Evolutionary conservation across 805 yeast species (phyloP).

Genomic region (Yarrowia bubula): DNA sequence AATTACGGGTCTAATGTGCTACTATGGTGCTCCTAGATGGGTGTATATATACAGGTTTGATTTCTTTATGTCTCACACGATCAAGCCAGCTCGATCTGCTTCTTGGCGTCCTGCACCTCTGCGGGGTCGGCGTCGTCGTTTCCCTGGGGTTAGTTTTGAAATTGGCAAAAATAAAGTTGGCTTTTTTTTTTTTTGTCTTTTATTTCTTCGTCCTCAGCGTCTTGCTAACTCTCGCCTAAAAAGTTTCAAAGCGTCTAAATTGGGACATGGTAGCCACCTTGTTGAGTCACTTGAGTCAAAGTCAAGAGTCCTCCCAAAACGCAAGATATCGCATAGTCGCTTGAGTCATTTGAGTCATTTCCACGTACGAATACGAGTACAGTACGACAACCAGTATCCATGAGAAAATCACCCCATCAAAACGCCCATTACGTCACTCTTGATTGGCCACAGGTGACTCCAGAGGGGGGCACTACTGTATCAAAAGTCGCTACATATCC

Average conservation of each 20-base stretch:
- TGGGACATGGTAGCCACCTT: neutral
- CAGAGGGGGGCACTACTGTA: too few species aligned
- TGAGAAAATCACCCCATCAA: too few species aligned
- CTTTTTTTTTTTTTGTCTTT: neutral
- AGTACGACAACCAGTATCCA: neutral
- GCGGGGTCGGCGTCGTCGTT: conserved; percentile 10
- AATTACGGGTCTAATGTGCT: too few species aligned
- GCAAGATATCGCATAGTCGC: neutral
- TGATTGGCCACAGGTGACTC: too few species aligned
- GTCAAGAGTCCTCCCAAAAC: neutral
- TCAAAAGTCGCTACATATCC: too few species aligned
- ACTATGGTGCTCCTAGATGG: too few species aligned
- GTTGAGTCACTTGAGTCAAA: conserved; percentile 9
- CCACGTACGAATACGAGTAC: neutral
- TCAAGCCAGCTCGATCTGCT: conserved; percentile 23
- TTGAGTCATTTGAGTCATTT: conserved; percentile 8
- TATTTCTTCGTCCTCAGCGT: neutral
- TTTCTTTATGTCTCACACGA: neutral
- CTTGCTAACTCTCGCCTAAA: neutral
- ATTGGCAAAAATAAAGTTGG: neutral
- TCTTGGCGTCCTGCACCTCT: conserved; percentile 23
- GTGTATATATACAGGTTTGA: neutral
- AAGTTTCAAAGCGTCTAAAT: neutral
- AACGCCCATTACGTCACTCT: too few species aligned
- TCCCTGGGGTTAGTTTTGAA: conserved; percentile 12